Base-by-base conservation (phyloP, 1,284 basidiomycete species). In the Ceratorhiza oryzae-sativae region DNA sequence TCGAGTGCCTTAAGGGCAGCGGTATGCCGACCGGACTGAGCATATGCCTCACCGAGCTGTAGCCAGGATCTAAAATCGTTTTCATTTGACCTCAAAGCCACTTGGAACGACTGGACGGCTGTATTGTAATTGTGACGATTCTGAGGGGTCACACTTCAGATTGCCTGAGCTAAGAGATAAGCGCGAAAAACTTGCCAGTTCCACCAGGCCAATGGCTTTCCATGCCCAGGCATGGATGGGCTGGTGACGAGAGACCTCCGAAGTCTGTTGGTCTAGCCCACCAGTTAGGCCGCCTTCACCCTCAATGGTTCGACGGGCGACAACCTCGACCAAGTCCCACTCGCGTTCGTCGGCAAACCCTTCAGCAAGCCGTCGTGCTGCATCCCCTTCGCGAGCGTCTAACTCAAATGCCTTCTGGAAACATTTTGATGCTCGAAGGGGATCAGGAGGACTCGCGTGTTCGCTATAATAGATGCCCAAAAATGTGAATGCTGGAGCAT, bases 351-450 rank as follows among this genome's bases (percentile, higher is more conserved):
- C 90, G 0, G 97, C 95, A 79, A 97, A 98, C 0, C 93, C 92
- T 75, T 91, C 88, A 0, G 95, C 95, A 3, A 99, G 85, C 73
- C 89, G 84, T 60, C 86, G 84, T 0, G 96, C 97, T 0, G 97
- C 95, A 15, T 92, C 88, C 12, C 87, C 88, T 80, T 99, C 93
- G 13, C 91, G 86, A 0, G 95, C 87, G 80, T 98, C 96, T 1
- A 99, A 87, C 80, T 99, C 97, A 77, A 99, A 98, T 0, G 97
- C 97, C 78, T 97, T 98, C 78, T 99, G 96, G 82, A 98, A 98
- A 79, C 97, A 99, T 79, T 97, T 97, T 18, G 93, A 91, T 0
- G 97, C 92, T 49, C 97, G 89, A 10, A 88, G 87, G 9, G 88
- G 87, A 80, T 99, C 96, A 0, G 90, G 87, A 0, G 94, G 93